Percentiles rank a stretch among this genome's conserved stretches.
phyloP scores from a whole-genome alignment of 2,329 filamentous ascomycete species.

The Fusarium brachygibbosum region DNA sequence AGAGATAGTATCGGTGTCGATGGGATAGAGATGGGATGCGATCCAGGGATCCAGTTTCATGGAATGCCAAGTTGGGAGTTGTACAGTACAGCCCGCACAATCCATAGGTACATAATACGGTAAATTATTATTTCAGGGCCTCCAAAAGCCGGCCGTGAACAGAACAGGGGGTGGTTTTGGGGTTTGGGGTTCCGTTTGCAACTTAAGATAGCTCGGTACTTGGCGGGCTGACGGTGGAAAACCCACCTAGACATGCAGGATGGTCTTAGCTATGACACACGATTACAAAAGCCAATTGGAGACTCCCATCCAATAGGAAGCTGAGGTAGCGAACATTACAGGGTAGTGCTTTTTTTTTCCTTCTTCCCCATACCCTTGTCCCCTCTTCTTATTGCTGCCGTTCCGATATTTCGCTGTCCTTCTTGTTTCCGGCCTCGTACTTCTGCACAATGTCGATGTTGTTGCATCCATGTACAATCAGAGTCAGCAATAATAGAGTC shows the following conservation, averaged over 20 bases:
- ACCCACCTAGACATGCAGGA: conserved; percentile 1
- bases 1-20: conserved; percentile 7
- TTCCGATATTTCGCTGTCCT: background rate
- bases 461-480: conserved; percentile 4
- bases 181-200: conserved; percentile 20
- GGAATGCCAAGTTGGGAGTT: conserved; percentile 4
- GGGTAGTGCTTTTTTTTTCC: too few relatives aligned
- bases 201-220: conserved; percentile 36
- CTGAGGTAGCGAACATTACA: conserved; percentile 2
- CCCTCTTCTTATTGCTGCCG: too few relatives aligned
- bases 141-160: conserved; percentile 1
- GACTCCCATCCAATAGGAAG: conserved; percentile 37
- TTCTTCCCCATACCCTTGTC: too few relatives aligned
- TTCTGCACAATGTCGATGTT: conserved; percentile 1
- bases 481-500: conserved; percentile 9
- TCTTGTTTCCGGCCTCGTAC: conserved; percentile 32
- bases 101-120: background rate
- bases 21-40: conserved; percentile 12
- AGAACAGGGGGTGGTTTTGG: conserved; percentile 5
- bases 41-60: background rate
- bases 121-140: conserved; percentile 1
- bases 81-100: background rate
- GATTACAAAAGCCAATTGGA: conserved; percentile 42
- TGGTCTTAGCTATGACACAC: conserved; percentile 31
- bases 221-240: conserved; percentile 28